Conservation (phyloP, 805 yeast species). For the Candida pseudoglaebosa region DNA sequence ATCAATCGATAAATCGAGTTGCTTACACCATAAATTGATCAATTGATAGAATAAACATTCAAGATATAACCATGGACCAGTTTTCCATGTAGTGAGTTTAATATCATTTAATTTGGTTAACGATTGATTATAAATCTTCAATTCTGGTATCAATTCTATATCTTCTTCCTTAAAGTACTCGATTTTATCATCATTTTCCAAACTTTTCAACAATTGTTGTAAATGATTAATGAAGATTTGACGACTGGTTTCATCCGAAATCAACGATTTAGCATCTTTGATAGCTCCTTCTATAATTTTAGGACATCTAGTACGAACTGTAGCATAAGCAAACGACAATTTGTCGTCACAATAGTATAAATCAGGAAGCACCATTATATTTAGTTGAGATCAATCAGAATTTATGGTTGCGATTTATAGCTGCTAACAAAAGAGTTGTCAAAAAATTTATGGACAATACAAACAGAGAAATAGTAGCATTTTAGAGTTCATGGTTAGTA, state of each 20-base stretch:
- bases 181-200: conserved; percentile 35
- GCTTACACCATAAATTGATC: conserved; percentile 34
- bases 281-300: conserved; percentile 66
- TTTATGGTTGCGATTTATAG: neutral
- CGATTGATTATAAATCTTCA: conserved; percentile 57
- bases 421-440: too few relatives aligned
- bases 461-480: too few relatives aligned
- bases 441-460: too few relatives aligned
- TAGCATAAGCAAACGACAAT: conserved; percentile 76
- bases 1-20: conserved; percentile 50
- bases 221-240: conserved; percentile 27
- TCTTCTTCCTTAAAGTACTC: conserved; percentile 22
- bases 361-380: conserved; percentile 30
- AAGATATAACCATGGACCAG: conserved; percentile 86
- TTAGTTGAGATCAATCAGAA: neutral
- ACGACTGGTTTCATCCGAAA: conserved; percentile 35
- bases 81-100: conserved; percentile 56
- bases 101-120: conserved; percentile 27
- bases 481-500: too few relatives aligned
- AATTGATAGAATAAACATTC: conserved; percentile 83
- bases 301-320: conserved; percentile 85
- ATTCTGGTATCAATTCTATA: conserved; percentile 44
- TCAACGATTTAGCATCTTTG: conserved; percentile 51
- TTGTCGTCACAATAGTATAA: conserved; percentile 63
- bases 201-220: conserved; percentile 37